Percentiles rank a stretch among this genome's conserved stretches.
phyloP scores from a whole-genome alignment of 2,329 filamentous ascomycete genomes.

The Cyphellophora europaea region DNA sequence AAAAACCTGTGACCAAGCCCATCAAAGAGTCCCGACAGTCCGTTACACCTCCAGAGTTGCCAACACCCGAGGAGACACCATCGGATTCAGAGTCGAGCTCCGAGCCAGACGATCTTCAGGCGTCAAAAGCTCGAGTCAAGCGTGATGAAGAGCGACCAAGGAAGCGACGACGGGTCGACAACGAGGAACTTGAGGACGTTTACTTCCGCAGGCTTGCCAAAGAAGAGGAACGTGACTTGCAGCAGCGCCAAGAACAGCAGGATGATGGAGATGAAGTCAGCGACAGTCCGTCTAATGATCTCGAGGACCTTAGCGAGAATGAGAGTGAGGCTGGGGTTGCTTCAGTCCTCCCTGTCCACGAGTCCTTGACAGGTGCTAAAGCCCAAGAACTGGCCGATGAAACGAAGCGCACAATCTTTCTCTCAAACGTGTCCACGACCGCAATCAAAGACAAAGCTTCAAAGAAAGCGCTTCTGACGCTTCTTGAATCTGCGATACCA shows the following conservation, averaged over 20 bases:
- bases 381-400: constrained; percentile 51
- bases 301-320: constrained; percentile 49
- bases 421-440: constrained; percentile 78
- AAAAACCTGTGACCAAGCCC: constrained; percentile 24
- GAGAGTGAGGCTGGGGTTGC: constrained; percentile 15
- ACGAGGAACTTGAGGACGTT: constrained; percentile 14
- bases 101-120: not conserved
- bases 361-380: constrained; percentile 23
- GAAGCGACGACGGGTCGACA: constrained; percentile 26
- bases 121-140: constrained; percentile 1
- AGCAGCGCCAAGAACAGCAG: constrained; percentile 26
- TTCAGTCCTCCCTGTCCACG: constrained; percentile 31
- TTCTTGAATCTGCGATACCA: constrained; percentile 67
- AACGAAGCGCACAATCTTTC: constrained; percentile 79
- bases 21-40: constrained; percentile 8
- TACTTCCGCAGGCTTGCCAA: constrained; percentile 18
- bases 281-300: constrained; percentile 45
- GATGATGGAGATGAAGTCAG: constrained; percentile 47
- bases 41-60: not conserved
- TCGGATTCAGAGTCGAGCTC: constrained; percentile 9
- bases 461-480: constrained; percentile 66
- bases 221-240: constrained; percentile 21
- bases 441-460: constrained; percentile 75
- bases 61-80: not conserved
- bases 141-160: constrained; percentile 8